Base-by-base conservation (phyloP, 306 rosid genomes). In the Myrica gale region DNA sequence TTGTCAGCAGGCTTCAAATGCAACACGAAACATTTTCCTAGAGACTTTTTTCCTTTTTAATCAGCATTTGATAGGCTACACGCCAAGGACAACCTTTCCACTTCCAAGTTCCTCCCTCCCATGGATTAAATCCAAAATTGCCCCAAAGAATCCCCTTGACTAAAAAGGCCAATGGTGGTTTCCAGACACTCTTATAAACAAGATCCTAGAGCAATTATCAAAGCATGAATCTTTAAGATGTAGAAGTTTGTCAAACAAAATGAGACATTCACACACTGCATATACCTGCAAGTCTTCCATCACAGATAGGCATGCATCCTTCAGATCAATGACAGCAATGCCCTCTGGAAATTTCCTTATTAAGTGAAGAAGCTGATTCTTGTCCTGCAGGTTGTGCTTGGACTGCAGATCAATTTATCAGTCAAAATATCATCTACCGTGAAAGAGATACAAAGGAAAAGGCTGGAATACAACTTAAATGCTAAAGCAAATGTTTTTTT, bases 221-320 rank as follows among this genome's bases (percentile, higher is more conserved):
- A 73, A 78, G 46, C 52, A 51, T 32, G 56, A 46, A 58, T 44
- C 47, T 48, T 32, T 56, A 58, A 11, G 8, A 67, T 6, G 19
- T 62, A 37, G 39, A 69, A 48, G 69, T 56, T 44, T 66, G 52
- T 72, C 37, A 62, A 19, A 78, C 17, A 48, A 71, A 75, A 63
- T 65, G 56, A 7, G 50, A 42, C 23, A 15, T 70, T 78, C 17
- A 75, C 5, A 73, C 76, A 62, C 21, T 53, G 60, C 52, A 76
- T 63, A 1, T 76, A 92, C 97, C 93, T 95, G 97, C 89, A 95
- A 92, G 84, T 92, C 99, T 61, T 95, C 99, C 90, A 87, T 85
- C 70, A 90, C 91, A 74, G 70, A 84, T 23, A 88, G 84, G 23
- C 87, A 90, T 7, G 94, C 42, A 70, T 90, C 91, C 82, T 90